Conservation (phyloP, 306 rosid genomes). For the Morella rubra region DNA sequence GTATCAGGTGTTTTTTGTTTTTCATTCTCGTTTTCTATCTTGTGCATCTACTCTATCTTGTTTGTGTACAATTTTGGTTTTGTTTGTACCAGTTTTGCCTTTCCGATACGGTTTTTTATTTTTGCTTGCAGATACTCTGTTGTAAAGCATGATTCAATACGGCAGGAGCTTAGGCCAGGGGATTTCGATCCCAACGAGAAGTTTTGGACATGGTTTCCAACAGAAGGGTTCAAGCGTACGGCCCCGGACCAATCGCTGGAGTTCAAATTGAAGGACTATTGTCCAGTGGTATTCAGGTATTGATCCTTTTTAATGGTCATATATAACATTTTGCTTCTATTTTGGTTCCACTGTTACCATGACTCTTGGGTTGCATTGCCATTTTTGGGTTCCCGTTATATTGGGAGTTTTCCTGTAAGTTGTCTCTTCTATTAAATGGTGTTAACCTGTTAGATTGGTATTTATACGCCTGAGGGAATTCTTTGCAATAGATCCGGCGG, state of each 20-base stretch:
- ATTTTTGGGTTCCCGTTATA: constrained; percentile 15
- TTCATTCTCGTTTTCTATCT: not conserved
- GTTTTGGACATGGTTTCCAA: constrained; percentile 95
- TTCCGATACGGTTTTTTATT: not conserved
- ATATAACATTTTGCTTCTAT: not conserved
- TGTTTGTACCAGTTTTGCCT: not conserved
- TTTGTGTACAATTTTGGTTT: not conserved
- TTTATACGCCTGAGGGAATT: constrained; percentile 48
- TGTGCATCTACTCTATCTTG: not conserved
- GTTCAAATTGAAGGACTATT: constrained; percentile 95
- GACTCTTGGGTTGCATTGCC: not conserved
- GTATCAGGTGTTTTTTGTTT: constrained; percentile 56
- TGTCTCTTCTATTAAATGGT: constrained; percentile 29
- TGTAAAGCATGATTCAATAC: constrained; percentile 80
- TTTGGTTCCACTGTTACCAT: not conserved
- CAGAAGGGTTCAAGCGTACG: constrained; percentile 81
- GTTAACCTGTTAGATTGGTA: constrained; percentile 37
- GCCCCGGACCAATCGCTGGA: constrained; percentile 89
- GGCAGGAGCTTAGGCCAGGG: constrained; percentile 46
- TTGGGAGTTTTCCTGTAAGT: constrained; percentile 24
- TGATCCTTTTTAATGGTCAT: not conserved
- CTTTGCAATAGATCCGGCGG: constrained; percentile 51
- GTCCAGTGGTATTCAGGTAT: constrained; percentile 95
- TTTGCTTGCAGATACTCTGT: constrained; percentile 59
- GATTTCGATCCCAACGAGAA: constrained; percentile 91